phyloP scores from a whole-genome alignment of 352 stramenopile genomes.

The Albugo laibachii region DNA sequence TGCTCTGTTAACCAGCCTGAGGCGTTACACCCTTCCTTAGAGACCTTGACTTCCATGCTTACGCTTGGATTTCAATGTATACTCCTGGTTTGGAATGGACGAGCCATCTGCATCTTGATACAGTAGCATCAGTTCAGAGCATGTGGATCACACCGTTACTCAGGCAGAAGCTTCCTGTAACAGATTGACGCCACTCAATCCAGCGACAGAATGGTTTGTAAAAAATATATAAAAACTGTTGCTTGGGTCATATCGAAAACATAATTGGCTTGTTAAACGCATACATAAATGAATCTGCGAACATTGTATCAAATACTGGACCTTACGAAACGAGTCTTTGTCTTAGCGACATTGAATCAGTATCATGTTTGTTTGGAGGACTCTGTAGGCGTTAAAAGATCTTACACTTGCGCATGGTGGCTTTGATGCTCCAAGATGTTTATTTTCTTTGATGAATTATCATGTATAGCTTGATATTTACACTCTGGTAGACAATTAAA shows the following conservation, averaged over 20 bases:
- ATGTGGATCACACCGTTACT: constrained; percentile 17
- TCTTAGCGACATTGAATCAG: no score
- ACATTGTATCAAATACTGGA: no score
- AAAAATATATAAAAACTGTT: neutral
- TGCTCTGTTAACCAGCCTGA: constrained; percentile 34
- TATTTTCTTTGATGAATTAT: no score
- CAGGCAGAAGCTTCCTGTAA: constrained; percentile 22
- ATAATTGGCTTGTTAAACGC: no score
- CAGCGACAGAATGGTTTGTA: neutral
- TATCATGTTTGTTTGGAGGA: no score
- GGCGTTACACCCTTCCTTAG: constrained; percentile 27
- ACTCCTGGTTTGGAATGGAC: constrained; percentile 31
- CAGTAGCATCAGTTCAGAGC: constrained; percentile 14
- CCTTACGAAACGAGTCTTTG: no score
- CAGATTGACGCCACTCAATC: constrained; percentile 26
- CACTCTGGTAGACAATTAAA: no score
- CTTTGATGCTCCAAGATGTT: no score
- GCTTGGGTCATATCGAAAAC: neutral
- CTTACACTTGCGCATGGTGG: no score
- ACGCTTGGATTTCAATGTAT: constrained; percentile 18
- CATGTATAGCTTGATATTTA: no score
- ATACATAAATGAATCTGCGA: no score
- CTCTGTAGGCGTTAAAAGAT: no score
- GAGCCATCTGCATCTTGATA: constrained; percentile 21
- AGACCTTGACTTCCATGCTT: constrained; percentile 17